phyloP scores from a whole-genome alignment of 225 moss, liverwort and hornwort genomes.

The Bryum argenteum region DNA sequence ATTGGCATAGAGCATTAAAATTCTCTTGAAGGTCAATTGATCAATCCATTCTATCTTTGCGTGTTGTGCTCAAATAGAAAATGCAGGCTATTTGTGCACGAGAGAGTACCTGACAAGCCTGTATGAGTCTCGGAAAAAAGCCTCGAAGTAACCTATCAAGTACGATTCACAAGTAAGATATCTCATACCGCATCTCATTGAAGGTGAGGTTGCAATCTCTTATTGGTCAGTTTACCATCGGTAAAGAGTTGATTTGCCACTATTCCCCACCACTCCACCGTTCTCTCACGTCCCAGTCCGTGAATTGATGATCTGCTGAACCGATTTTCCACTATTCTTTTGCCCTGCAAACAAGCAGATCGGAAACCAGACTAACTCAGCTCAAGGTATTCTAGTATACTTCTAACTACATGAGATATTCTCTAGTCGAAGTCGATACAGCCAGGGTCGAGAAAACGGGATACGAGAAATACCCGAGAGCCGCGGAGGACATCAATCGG shows the following conservation, averaged over 20 bases:
- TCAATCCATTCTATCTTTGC: too few species aligned
- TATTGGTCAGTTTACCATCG: background rate
- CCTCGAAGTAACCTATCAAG: slow-evolving; percentile 19
- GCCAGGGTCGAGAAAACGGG: too few species aligned
- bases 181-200: too few species aligned
- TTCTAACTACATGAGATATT: too few species aligned
- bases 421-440: too few species aligned
- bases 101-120: slow-evolving; percentile 18
- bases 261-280: slow-evolving; percentile 21
- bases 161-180: background rate
- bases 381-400: too few species aligned
- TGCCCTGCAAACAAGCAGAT: slow-evolving; percentile 1
- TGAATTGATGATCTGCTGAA: slow-evolving; percentile 11
- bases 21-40: too few species aligned
- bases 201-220: too few species aligned
- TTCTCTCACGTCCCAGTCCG: slow-evolving; percentile 19
- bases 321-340: slow-evolving; percentile 12
- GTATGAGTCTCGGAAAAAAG: background rate
- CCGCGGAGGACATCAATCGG: slow-evolving; percentile 28
- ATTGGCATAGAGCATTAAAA: too few species aligned
- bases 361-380: background rate
- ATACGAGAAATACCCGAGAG: slow-evolving; percentile 14
- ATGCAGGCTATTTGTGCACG: background rate
- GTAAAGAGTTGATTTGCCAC: slow-evolving; percentile 14
- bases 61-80: too few species aligned